Percentiles rank a stretch among this genome's conserved stretches.
These are phyloP conservation scores for Aspergillus pseudonomiae DNA, from an alignment of 2,329 filamentous ascomycete species.

Conservation along the genomic window DNA sequence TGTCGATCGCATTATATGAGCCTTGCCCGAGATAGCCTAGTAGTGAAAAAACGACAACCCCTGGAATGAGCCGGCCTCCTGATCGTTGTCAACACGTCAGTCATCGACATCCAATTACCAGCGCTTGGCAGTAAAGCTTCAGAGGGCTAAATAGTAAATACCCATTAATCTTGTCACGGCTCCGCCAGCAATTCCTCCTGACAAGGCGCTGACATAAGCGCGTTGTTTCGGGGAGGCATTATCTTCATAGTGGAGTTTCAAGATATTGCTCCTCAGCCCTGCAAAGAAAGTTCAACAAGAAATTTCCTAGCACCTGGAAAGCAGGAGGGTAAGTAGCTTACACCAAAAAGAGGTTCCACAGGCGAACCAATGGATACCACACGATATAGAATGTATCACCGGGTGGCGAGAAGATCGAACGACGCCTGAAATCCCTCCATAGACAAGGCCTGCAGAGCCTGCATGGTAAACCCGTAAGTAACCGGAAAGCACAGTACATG, in stretches of 20 bases:
- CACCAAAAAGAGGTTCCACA: slow-evolving; percentile 78
- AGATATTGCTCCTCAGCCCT: slow-evolving; percentile 47
- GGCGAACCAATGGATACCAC: slow-evolving; percentile 79
- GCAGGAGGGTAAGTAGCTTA: slow-evolving; percentile 43
- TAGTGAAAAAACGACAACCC: slow-evolving; percentile 61
- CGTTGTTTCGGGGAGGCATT: slow-evolving; percentile 62
- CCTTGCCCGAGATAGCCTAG: slow-evolving; percentile 61
- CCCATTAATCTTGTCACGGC: slow-evolving; percentile 59
- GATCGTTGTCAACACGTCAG: slow-evolving; percentile 29
- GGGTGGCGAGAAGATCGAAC: slow-evolving; percentile 68
- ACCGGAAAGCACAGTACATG: neutral
- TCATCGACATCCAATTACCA: neutral
- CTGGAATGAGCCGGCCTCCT: slow-evolving; percentile 63
- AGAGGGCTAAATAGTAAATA: slow-evolving; percentile 38
- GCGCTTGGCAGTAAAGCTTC: neutral
- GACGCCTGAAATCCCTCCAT: slow-evolving; percentile 72
- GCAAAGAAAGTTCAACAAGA: slow-evolving; percentile 34
- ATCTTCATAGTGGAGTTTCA: slow-evolving; percentile 53
- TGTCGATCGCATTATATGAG: slow-evolving; percentile 57
- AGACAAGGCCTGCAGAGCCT: slow-evolving; percentile 58
- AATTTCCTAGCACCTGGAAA: neutral
- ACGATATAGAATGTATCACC: slow-evolving; percentile 69
- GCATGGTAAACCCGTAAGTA: slow-evolving; percentile 11
- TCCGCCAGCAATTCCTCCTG: slow-evolving; percentile 69
- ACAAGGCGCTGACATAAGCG: slow-evolving; percentile 68